phyloP scores from a whole-genome alignment of 192 early-diverging fungal species.

The Backusella parvicylindrica region DNA sequence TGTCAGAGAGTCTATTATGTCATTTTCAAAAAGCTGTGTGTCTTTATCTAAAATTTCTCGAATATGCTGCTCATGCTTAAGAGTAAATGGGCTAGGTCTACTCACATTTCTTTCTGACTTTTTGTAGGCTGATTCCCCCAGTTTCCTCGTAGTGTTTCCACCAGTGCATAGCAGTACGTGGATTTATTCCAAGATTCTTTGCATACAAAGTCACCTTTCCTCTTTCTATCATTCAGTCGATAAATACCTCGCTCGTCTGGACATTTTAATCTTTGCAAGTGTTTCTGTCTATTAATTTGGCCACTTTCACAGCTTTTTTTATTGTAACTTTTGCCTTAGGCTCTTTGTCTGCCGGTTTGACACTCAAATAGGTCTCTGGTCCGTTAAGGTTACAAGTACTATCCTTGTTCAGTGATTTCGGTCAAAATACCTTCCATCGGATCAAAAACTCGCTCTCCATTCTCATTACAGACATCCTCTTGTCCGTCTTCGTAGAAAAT shows the following conservation, averaged over 20 bases:
- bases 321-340: background rate
- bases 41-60: background rate
- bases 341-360: background rate
- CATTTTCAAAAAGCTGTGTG: background rate
- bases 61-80: background rate
- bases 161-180: background rate
- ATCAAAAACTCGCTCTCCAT: slow-evolving; percentile 4
- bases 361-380: slow-evolving; percentile 1
- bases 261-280: background rate
- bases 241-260: background rate
- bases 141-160: background rate
- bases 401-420: background rate
- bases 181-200: background rate
- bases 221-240: background rate
- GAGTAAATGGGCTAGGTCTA: background rate
- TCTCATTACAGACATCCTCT: background rate
- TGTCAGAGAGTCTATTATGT: background rate
- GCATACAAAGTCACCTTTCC: background rate
- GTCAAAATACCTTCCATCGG: background rate
- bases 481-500: background rate
- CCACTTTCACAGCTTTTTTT: background rate
- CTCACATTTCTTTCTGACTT: background rate
- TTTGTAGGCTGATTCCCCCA: background rate
- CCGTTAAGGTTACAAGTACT: slow-evolving; percentile 2
- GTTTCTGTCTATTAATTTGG: background rate